Conservation (phyloP, 257 asterid species). For the Petunia axillaris region DNA sequence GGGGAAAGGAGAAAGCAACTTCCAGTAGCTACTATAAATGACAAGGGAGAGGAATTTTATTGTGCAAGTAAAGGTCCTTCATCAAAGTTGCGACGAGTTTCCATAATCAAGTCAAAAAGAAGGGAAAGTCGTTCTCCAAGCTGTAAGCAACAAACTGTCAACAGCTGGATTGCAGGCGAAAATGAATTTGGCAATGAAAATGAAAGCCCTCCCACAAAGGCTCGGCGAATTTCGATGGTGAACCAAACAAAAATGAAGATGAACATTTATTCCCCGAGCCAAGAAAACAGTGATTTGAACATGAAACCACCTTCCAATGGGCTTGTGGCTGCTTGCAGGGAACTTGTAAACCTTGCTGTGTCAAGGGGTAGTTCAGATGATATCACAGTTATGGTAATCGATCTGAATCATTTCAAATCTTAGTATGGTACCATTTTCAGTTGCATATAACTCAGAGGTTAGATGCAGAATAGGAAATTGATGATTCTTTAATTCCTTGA, state of each 20-base stretch:
- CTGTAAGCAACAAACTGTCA: constrained; percentile 28
- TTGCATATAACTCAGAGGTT: neutral
- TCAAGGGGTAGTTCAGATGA: constrained; percentile 82
- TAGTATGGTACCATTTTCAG: neutral
- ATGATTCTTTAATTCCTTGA: neutral
- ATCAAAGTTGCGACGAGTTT: constrained; percentile 38
- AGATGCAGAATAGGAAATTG: neutral
- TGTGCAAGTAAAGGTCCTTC: constrained; percentile 40
- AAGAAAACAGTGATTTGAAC: constrained; percentile 40
- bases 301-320: constrained; percentile 39
- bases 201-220: constrained; percentile 62
- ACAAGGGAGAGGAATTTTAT: constrained; percentile 27
- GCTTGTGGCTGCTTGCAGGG: constrained; percentile 64
- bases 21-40: constrained; percentile 28
- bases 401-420: constrained; percentile 43
- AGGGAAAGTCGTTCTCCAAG: constrained; percentile 26
- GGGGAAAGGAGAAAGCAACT: constrained; percentile 33
- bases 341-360: constrained; percentile 69
- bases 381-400: constrained; percentile 73
- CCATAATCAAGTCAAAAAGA: constrained; percentile 25
- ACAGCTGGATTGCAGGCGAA: constrained; percentile 37
- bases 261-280: neutral
- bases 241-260: constrained; percentile 40
- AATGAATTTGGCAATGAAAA: constrained; percentile 45
- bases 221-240: constrained; percentile 39